Conservation (phyloP, 2,329 filamentous ascomycete genomes). For the Aquanectria penicillioides region DNA sequence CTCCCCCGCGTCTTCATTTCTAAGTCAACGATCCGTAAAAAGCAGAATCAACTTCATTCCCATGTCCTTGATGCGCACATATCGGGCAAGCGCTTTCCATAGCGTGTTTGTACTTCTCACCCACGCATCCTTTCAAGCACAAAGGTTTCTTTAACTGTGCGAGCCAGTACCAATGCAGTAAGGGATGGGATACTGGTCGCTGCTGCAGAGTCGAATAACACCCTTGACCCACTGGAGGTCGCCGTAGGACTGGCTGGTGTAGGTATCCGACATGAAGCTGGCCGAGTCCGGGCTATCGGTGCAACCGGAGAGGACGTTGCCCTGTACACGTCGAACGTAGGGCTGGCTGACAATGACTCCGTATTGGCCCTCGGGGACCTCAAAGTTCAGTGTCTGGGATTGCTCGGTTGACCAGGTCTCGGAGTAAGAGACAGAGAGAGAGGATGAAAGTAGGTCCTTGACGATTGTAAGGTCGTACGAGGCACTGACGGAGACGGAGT, state of each 20-base stretch:
- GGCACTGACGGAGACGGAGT: slow-evolving; percentile 20
- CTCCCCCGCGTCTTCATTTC: no score
- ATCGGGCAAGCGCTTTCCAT: no score
- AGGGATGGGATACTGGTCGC: slow-evolving; percentile 32
- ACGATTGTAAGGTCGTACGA: slow-evolving; percentile 7
- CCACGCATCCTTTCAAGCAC: no score
- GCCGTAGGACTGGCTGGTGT: slow-evolving; percentile 29
- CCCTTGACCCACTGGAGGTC: slow-evolving; percentile 38
- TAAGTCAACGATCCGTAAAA: no score
- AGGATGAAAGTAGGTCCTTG: slow-evolving; percentile 16
- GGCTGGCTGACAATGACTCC: slow-evolving; percentile 38
- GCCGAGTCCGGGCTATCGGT: slow-evolving; percentile 23
- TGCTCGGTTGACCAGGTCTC: slow-evolving; percentile 28
- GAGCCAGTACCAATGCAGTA: slow-evolving; percentile 29
- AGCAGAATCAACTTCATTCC: no score
- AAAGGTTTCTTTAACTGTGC: slow-evolving; percentile 26
- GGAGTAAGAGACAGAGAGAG: slow-evolving; percentile 26
- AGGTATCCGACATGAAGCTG: slow-evolving; percentile 27
- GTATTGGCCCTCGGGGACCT: slow-evolving; percentile 26
- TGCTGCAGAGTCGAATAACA: slow-evolving; percentile 35
- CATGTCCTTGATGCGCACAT: no score
- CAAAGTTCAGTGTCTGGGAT: slow-evolving; percentile 28
- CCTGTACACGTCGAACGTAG: slow-evolving; percentile 33
- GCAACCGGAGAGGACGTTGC: slow-evolving; percentile 28
- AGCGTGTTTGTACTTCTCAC: no score